Percentiles rank a stretch among this genome's conserved stretches.
These are phyloP conservation scores for Haplosporangium sp. DNA, from an alignment of 371 early-diverging fungal species.

Conservation along the genomic window DNA sequence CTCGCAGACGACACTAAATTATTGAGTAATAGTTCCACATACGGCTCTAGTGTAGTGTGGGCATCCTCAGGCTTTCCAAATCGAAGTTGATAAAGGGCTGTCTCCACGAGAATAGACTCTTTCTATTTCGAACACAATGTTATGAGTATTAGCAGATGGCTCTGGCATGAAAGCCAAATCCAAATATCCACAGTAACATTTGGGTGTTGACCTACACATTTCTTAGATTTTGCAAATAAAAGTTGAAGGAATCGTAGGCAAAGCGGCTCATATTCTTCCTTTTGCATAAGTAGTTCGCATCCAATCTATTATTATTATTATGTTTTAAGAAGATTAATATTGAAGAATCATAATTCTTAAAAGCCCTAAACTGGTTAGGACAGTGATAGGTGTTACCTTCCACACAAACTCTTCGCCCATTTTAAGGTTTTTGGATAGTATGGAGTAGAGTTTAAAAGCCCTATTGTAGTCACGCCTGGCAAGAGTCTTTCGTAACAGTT, in stretches of 20 bases:
- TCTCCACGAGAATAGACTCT: slow-evolving; percentile 26
- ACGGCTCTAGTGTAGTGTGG: slow-evolving; percentile 33
- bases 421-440: not conserved
- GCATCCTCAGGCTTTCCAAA: slow-evolving; percentile 38
- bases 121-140: slow-evolving; percentile 13
- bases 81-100: slow-evolving; percentile 37
- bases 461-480: slow-evolving; percentile 32
- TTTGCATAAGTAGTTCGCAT: slow-evolving; percentile 30
- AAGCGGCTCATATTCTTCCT: slow-evolving; percentile 32
- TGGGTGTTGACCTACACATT: slow-evolving; percentile 18
- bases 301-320: slow-evolving; percentile 40
- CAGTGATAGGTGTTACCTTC: slow-evolving; percentile 25
- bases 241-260: slow-evolving; percentile 32
- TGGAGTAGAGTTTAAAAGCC: slow-evolving; percentile 32
- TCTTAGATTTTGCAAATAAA: slow-evolving; percentile 17
- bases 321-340: not conserved
- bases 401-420: slow-evolving; percentile 33
- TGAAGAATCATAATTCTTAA: not conserved
- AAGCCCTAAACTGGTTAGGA: not conserved
- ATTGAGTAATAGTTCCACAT: slow-evolving; percentile 10
- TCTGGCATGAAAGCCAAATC: too few species aligned
- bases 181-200: too few species aligned
- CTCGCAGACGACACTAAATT: too few species aligned
- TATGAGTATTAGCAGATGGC: too few species aligned
- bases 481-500: slow-evolving; percentile 27